A percentile compares a stretch with the other conserved stretches of the same genome.
Conservation (phyloP, 2,329 filamentous ascomycete species). For the Ascocoryne sarcoides region DNA sequence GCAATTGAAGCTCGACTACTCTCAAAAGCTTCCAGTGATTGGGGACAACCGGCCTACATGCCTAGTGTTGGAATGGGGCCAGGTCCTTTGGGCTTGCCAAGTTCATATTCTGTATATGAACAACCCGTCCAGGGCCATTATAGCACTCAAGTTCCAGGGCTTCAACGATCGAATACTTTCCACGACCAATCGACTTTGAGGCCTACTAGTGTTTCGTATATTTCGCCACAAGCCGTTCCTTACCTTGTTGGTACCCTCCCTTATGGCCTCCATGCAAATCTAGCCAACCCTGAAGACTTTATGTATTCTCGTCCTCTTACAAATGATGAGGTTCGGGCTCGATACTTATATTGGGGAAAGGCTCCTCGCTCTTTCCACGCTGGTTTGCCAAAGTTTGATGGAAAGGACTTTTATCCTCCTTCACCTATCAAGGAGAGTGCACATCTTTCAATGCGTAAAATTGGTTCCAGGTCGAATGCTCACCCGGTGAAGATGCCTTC, state of each 20-base stretch:
- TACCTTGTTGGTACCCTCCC: constrained; percentile 49
- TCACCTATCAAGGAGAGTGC: constrained; percentile 38
- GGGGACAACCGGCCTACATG: constrained; percentile 8
- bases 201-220: background rate
- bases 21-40: constrained; percentile 16
- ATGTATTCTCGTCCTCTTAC: constrained; percentile 48
- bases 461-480: background rate
- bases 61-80: constrained; percentile 4
- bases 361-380: constrained; percentile 41
- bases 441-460: background rate
- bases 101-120: constrained; percentile 12
- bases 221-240: constrained; percentile 27
- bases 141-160: background rate
- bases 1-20: constrained; percentile 16
- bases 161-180: constrained; percentile 15
- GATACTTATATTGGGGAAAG: constrained; percentile 52
- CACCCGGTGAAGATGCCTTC: constrained; percentile 1
- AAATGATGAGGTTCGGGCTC: constrained; percentile 48
- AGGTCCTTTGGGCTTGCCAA: constrained; percentile 5
- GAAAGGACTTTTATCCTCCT: constrained; percentile 54
- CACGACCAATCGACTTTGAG: constrained; percentile 5
- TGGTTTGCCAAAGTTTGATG: constrained; percentile 53
- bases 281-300: constrained; percentile 39
- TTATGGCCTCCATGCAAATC: constrained; percentile 34
- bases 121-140: background rate